Evolutionary conservation across 345 rosid genomes (phyloP).

Genomic region (Clausena lansium): DNA sequence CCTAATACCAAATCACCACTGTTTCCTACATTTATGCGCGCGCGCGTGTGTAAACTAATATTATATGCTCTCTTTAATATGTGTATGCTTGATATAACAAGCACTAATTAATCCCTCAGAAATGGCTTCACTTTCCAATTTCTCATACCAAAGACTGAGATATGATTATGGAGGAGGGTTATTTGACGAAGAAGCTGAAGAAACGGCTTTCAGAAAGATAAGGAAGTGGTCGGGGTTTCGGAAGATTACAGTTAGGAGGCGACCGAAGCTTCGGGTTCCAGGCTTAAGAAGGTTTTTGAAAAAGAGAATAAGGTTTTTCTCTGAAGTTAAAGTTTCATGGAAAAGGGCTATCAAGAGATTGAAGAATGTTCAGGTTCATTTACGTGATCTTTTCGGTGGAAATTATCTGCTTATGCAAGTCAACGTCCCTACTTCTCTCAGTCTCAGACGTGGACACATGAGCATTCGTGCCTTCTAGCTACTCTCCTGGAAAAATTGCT

Average conservation of each 20-base stretch:
- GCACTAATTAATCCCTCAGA: neutral
- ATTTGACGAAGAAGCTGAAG: conserved; percentile 16
- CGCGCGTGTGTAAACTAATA: too few species aligned
- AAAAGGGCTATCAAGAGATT: conserved; percentile 30
- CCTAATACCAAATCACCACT: neutral
- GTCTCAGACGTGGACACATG: too few species aligned
- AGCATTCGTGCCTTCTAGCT: too few species aligned
- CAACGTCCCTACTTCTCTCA: too few species aligned
- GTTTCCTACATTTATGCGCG: neutral
- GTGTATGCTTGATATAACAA: neutral
- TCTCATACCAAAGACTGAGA: conserved; percentile 25
- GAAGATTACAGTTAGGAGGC: conserved; percentile 16
- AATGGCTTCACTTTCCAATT: conserved; percentile 20
- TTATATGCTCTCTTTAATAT: too few species aligned
- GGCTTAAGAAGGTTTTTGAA: conserved; percentile 26
- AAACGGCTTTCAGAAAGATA: conserved; percentile 9
- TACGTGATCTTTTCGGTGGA: conserved; percentile 40
- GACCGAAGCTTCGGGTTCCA: conserved; percentile 19
- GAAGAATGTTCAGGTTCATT: conserved; percentile 35
- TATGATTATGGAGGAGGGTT: conserved; percentile 12
- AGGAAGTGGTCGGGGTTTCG: conserved; percentile 6
- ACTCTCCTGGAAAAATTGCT: too few species aligned
- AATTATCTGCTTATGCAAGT: conserved; percentile 30
- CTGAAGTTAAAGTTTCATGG: conserved; percentile 22
- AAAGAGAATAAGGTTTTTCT: conserved; percentile 19